Conservation (phyloP, 768 basidiomycete genomes). For the Russula vinacea region DNA sequence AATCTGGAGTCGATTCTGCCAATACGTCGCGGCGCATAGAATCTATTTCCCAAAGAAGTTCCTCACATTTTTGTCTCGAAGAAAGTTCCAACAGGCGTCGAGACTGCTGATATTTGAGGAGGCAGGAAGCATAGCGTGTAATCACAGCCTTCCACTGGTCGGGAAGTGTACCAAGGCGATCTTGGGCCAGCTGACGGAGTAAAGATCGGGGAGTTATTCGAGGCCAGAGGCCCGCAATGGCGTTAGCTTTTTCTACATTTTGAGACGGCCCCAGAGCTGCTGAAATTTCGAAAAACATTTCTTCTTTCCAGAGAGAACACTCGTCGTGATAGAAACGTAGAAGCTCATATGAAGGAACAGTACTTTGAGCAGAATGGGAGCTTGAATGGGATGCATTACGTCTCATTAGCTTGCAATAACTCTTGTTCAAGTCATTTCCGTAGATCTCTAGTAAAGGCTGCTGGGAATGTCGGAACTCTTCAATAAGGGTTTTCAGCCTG, state of each 20-base stretch:
- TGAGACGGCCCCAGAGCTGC: constrained; percentile 4
- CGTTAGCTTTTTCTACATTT: not conserved
- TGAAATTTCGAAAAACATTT: not conserved
- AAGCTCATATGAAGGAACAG: not conserved
- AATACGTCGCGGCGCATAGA: not conserved
- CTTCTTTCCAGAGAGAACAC: not conserved
- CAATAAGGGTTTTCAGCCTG: constrained; percentile 2
- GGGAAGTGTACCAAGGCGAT: constrained; percentile 18
- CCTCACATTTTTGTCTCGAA: not conserved
- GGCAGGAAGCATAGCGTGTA: not conserved
- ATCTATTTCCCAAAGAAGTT: constrained; percentile 9
- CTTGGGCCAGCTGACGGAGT: constrained; percentile 31
- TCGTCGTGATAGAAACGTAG: not conserved
- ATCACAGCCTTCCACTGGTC: constrained; percentile 1
- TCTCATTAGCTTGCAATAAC: not conserved
- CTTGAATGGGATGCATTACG: not conserved
- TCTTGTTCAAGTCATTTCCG: constrained; percentile 12
- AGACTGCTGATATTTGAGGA: constrained; percentile 19
- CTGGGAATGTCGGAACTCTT: not conserved
- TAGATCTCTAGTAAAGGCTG: constrained; percentile 2
- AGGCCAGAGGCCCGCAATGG: constrained; percentile 16
- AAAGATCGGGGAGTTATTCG: constrained; percentile 15
- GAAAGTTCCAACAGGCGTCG: constrained; percentile 16
- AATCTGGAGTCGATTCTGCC: constrained; percentile 8
- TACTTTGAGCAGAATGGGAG: not conserved